Evolutionary conservation across 352 stramenopile species (phyloP).

Genomic region (Phytophthora pisi): DNA sequence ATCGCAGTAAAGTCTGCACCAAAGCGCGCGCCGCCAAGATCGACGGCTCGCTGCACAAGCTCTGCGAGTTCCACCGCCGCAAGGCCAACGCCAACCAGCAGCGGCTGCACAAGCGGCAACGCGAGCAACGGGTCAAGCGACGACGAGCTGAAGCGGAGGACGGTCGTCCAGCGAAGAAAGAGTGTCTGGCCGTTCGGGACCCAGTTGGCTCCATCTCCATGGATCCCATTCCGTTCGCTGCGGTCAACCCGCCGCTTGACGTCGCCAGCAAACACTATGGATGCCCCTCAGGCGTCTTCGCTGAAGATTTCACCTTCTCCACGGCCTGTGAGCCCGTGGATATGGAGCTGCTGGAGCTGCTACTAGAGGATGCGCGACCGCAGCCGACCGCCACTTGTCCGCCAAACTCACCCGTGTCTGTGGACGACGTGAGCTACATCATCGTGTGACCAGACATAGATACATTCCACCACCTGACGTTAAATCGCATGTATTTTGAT

Average conservation of each 20-base stretch:
- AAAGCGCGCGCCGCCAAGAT: conserved; percentile 49
- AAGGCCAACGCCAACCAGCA: conserved; percentile 68
- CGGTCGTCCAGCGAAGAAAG: neutral
- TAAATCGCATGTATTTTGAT: neutral
- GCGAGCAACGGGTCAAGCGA: conserved; percentile 11
- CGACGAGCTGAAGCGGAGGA: neutral
- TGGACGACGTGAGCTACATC: neutral
- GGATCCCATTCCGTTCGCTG: conserved; percentile 7
- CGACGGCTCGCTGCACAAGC: conserved; percentile 53
- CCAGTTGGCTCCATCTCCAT: neutral
- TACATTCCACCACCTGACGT: neutral
- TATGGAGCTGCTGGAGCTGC: conserved; percentile 32
- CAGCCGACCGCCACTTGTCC: neutral
- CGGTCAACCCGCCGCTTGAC: neutral
- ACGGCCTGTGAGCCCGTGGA: conserved; percentile 10
- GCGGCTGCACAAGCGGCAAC: conserved; percentile 44
- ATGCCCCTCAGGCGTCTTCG: neutral
- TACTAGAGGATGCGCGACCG: conserved; percentile 25
- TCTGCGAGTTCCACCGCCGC: conserved; percentile 60
- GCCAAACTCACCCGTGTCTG: neutral
- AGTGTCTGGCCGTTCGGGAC: neutral
- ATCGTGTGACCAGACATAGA: neutral
- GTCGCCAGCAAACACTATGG: neutral
- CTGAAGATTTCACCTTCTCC: neutral
- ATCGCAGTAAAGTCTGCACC: conserved; percentile 59